Evolutionary conservation across 768 basidiomycete species (phyloP).

Genomic region (Amyloporia xantha): DNA sequence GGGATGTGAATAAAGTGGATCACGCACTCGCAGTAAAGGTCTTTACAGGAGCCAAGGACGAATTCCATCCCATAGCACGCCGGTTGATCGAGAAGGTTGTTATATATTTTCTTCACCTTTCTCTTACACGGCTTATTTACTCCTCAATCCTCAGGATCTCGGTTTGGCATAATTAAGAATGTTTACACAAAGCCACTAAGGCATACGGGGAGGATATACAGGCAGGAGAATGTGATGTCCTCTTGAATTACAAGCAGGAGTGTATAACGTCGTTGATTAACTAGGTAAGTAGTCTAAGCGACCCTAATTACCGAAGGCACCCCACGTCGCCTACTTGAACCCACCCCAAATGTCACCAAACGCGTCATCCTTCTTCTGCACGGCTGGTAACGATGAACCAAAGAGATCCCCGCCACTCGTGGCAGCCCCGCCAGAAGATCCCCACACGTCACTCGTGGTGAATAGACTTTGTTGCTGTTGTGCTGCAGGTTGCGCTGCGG

Average conservation of each 20-base stretch:
- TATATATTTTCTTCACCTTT: neutral
- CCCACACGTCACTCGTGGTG: conserved; percentile 57
- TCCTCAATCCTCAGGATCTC: conserved; percentile 7
- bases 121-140: neutral
- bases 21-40: conserved; percentile 41
- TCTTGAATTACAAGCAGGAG: no score
- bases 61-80: conserved; percentile 74
- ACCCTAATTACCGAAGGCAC: no score
- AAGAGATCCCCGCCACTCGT: conserved; percentile 28
- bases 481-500: conserved; percentile 1
- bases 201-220: no score
- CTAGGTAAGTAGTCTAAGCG: no score
- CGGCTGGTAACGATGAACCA: conserved; percentile 26
- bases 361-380: conserved; percentile 64
- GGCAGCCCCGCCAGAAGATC: conserved; percentile 23
- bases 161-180: conserved; percentile 8
- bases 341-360: conserved; percentile 84
- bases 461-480: conserved; percentile 18
- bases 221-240: no score
- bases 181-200: no score
- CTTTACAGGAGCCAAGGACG: conserved; percentile 40
- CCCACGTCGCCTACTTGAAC: conserved; percentile 55
- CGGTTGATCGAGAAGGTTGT: conserved; percentile 70
- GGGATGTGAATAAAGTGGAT: conserved; percentile 48
- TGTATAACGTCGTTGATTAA: no score